phyloP scores from a whole-genome alignment of 768 basidiomycete genomes.

The Boletus insuetus region DNA sequence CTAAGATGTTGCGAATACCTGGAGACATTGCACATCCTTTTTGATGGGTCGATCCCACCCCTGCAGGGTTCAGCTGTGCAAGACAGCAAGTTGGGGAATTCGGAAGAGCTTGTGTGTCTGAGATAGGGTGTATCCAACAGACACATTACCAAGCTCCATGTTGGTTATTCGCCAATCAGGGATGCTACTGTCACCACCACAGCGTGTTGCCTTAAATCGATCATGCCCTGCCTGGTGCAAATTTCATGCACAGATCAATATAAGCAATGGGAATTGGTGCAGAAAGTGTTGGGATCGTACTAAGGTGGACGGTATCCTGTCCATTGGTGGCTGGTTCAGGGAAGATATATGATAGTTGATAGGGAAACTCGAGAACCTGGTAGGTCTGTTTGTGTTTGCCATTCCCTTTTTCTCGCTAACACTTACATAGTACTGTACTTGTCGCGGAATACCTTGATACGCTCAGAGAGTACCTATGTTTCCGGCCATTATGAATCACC shows the following conservation, averaged over 20 bases:
- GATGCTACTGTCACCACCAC: neutral
- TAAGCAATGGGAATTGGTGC: conserved; percentile 8
- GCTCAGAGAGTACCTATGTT: too few relatives aligned
- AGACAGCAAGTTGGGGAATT: neutral
- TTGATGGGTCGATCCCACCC: conserved; percentile 12
- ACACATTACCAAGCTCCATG: conserved; percentile 6
- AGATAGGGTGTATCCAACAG: conserved; percentile 8
- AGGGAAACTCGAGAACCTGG: too few relatives aligned
- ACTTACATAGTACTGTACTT: too few relatives aligned
- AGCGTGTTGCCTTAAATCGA: conserved; percentile 8
- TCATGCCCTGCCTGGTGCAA: conserved; percentile 12
- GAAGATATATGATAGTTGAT: too few relatives aligned
- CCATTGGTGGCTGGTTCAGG: too few relatives aligned
- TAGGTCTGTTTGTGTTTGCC: too few relatives aligned
- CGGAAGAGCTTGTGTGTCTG: neutral
- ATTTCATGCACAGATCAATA: neutral
- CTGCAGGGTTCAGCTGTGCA: neutral
- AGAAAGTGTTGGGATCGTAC: neutral
- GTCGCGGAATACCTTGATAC: too few relatives aligned
- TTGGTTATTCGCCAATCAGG: conserved; percentile 19
- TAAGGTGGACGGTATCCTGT: too few relatives aligned
- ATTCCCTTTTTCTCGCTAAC: too few relatives aligned
- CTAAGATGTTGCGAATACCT: conserved; percentile 11
- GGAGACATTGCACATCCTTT: conserved; percentile 16
- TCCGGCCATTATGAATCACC: too few relatives aligned